Evolutionary conservation across 306 rosid genomes (phyloP), one percentile per base, ranked within the genome.

Genomic region (Gastrolobium bilobum): DNA sequence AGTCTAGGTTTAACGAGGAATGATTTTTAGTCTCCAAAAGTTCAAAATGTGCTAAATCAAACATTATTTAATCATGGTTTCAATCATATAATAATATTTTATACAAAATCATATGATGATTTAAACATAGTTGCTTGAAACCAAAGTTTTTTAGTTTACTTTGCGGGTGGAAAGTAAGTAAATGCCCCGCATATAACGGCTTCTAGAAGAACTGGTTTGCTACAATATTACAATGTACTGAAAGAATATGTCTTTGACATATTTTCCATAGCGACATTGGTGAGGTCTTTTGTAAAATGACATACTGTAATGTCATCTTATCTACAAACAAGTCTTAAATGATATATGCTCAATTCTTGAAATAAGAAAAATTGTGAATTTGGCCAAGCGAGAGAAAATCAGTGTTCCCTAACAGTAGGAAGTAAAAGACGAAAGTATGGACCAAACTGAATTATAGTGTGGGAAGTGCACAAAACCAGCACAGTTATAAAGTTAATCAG

Each of bases 391-490:
- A 40, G 31, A 29, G 14, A 51, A 37, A 68, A 62, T 57, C 15
- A 76, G 76, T 73, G 51, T 33, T 80, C 42, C 13, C 53, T 78
- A 64, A 83, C 54, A 54, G 67, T 63, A 68, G 35, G 52, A 53
- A 63, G 83, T 60, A 60, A 9, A 71, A 62, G 68, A 64, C 15
- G 61, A 38, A 35, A 53, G 88, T 59, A 64, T 68, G 88, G 84
- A 84, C 76, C 84, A 56, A 35, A 63, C 52, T 63, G 81, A 87
- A 85, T 85, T 31, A 86, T 81, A 54, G 42, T 59, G 67, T 62
- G 71, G 50, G 78, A 71, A 71, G 57, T 69, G 83, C 65, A 46
- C 43, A 46, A 38, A 58, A 43, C 43, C 58, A 68, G 71, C 71
- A 57, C 40, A 70, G 76, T 51, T 63, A 65, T 72, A 64, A 82